These are phyloP conservation scores for Testicularia cyperi DNA, from an alignment of 1,284 basidiomycete genomes.

Conservation along the genomic window DNA sequence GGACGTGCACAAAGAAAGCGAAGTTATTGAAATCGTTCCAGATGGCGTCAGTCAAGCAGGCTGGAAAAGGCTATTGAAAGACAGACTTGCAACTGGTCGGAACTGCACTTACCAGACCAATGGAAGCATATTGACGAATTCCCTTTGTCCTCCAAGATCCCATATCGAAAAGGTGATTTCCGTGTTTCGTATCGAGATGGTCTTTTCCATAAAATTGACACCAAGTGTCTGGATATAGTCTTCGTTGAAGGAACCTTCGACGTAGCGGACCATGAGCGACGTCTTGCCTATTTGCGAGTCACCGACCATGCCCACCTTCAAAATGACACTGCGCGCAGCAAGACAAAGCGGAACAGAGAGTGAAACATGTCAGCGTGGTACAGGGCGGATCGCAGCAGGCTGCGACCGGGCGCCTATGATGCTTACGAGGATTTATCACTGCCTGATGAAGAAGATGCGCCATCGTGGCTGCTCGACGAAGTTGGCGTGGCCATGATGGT, in stretches of 20 bases:
- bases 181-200: conserved; percentile 91
- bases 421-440: conserved; percentile 26
- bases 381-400: too few species aligned
- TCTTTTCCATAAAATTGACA: conserved; percentile 99
- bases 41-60: too few species aligned
- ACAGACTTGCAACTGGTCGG: too few species aligned
- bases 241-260: conserved; percentile 66
- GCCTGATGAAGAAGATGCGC: too few species aligned
- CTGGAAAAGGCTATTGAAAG: too few species aligned
- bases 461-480: conserved; percentile 25
- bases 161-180: conserved; percentile 99
- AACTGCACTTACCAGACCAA: conserved; percentile 73
- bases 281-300: conserved; percentile 99
- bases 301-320: conserved; percentile 98
- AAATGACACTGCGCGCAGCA: conserved; percentile 69
- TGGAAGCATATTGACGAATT: conserved; percentile 98
- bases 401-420: too few species aligned
- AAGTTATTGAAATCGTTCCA: too few species aligned
- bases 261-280: conserved; percentile 86
- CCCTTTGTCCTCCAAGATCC: conserved; percentile 95
- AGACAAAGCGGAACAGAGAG: neutral
- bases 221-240: conserved; percentile 96
- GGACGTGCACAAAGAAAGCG: too few species aligned
- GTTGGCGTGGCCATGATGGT: conserved; percentile 23
- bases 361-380: neutral